Base-by-base conservation (phyloP, 2,329 filamentous ascomycete genomes). In the Keithomyces neogunnii region DNA sequence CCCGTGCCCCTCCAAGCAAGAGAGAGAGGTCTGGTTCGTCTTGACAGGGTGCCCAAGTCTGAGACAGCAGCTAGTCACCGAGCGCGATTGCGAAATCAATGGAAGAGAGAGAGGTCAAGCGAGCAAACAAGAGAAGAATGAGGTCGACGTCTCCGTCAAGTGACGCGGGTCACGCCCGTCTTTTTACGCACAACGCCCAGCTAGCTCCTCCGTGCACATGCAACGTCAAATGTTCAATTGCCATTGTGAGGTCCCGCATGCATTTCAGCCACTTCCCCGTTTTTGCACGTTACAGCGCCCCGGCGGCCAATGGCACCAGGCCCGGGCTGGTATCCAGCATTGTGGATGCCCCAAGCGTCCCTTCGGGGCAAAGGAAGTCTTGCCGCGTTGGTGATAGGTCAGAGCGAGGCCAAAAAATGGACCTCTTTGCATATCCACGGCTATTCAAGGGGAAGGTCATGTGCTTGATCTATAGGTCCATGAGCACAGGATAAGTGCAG, bases 281-380 rank as follows among this genome's bases (percentile, higher is more conserved):
- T 44, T 42, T 28, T 42, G 28, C 36, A 48, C 47, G 47, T 48
- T 39, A 42, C 35, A 26, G 19, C 19, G n/a, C 13, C 9, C 40
- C 9, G 40, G 26, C 29, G 38, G 43, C 39, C 49, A 48, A 51
- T 51, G 45, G 38, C 45, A 11, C 26, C 35, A n/a, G 13, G n/a
- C 29, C 13, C 28, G 26, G 43, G 19, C 6, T 3, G 13, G 40
- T 30, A 26, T 30, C 33, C 11, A 7, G 6, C 10, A 48, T 31
- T 8, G 42, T n/a, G 19, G 19, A 19, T 40, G 5, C 38, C 45
- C 10, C 2, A 6, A 26, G n/a, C 47, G 55, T 51, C 40, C 28
- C 45, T 50, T 47, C 55, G 55, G 55, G 44, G 51, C 45, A 57
- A 57, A 56, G 55, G 55, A 57, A 51, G 52, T 47, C 52, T 51